phyloP scores from a whole-genome alignment of 1,139 yeast genomes.

The Saccharomyces uvarum region DNA sequence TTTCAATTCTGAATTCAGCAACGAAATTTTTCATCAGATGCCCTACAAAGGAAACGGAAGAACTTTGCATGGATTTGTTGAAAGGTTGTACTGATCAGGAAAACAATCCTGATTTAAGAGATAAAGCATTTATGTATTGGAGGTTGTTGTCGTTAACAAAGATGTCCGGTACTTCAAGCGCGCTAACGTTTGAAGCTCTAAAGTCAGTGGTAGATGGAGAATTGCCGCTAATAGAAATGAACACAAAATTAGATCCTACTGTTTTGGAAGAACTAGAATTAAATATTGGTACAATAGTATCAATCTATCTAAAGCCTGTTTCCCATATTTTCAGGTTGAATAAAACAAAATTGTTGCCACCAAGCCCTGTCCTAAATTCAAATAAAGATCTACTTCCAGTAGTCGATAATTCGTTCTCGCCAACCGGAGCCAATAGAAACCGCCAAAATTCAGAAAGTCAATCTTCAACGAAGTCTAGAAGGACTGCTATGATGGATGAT shows the following conservation, averaged over 20 bases:
- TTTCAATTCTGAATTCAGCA: constrained; percentile 64
- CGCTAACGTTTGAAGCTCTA: constrained; percentile 17
- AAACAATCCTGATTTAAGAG: constrained; percentile 76
- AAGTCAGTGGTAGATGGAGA: constrained; percentile 52
- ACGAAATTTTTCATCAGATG: constrained; percentile 57
- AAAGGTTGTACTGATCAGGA: constrained; percentile 69
- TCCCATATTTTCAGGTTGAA: constrained; percentile 68
- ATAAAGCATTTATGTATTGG: constrained; percentile 83
- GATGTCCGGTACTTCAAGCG: constrained; percentile 6
- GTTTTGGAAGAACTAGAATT: constrained; percentile 76
- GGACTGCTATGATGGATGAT: constrained; percentile 28
- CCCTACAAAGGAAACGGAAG: constrained; percentile 49
- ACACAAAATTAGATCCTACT: constrained; percentile 61
- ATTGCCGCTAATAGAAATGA: constrained; percentile 60
- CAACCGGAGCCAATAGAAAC: not conserved
- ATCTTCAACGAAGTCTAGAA: constrained; percentile 2
- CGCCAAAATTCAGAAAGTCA: constrained; percentile 1
- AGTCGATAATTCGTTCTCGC: constrained; percentile 5
- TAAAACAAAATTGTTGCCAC: constrained; percentile 45
- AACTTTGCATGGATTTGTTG: constrained; percentile 50
- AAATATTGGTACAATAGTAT: constrained; percentile 73
- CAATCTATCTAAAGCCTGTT: constrained; percentile 78
- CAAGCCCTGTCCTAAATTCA: constrained; percentile 52
- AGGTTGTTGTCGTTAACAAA: constrained; percentile 51
- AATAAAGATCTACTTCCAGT: constrained; percentile 16